Percentiles rank a stretch among this genome's conserved stretches.
phyloP scores from a whole-genome alignment of 2,329 filamentous ascomycete genomes.

The Nemania serpens region DNA sequence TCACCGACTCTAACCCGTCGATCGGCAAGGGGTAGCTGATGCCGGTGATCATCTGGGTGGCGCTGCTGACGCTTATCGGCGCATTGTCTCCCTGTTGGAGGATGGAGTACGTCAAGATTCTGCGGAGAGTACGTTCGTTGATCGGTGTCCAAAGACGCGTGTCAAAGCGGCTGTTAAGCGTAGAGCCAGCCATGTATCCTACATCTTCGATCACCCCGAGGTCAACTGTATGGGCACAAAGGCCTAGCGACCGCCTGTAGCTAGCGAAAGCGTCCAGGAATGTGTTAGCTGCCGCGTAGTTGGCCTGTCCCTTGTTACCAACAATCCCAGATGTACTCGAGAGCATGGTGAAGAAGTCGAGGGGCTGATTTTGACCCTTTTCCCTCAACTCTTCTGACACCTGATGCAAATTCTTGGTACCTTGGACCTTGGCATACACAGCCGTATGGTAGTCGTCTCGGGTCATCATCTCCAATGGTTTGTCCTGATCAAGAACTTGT shows the following conservation, averaged over 20 bases:
- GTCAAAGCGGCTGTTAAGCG: not conserved
- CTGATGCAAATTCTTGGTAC: not conserved
- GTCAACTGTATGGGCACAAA: constrained; percentile 45
- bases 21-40: constrained; percentile 10
- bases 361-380: constrained; percentile 28
- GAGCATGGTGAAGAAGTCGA: not conserved
- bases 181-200: constrained; percentile 23
- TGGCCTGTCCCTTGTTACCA: constrained; percentile 45
- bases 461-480: not conserved
- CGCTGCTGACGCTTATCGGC: constrained; percentile 4
- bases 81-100: constrained; percentile 26
- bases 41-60: constrained; percentile 29
- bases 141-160: constrained; percentile 19
- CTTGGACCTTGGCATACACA: not conserved
- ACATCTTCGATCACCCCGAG: constrained; percentile 45
- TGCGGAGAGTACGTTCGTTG: constrained; percentile 31
- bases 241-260: constrained; percentile 42
- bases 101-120: constrained; percentile 30
- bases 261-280: constrained; percentile 48
- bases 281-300: constrained; percentile 49
- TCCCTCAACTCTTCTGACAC: constrained; percentile 33
- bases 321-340: constrained; percentile 44
- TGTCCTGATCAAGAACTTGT: constrained; percentile 12
- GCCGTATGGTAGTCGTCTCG: not conserved
- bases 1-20: constrained; percentile 29